Base-by-base conservation (phyloP, 2,329 filamentous ascomycete species). In the Hypoxylon sp. region DNA sequence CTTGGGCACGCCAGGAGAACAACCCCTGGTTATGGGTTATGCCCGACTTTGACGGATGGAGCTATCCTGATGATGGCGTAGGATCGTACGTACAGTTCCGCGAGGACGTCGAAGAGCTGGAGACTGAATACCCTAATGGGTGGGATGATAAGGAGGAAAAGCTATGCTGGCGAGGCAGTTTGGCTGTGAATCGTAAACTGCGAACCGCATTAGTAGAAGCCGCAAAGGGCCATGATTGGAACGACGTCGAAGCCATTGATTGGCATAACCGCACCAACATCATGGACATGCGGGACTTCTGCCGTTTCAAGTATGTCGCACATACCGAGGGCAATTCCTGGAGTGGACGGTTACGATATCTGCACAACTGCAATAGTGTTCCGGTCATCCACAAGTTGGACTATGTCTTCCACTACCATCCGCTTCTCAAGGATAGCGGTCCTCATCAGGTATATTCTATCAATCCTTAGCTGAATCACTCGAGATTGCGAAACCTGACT, bases 391-490 rank as follows among this genome's bases (percentile, higher is more conserved):
- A 87, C 63, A 76, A 80, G 14, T 79, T 86, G 22, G 76, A 80
- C 50, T 87, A 84, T 81, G 78, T 81, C 8, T 82, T 86, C 66
- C 83, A 82, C 48, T 83, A 86, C 61, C 81, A 85, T 50, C 81
- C 80, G 0, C 81, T 85, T 0, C 73, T 87, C 35, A 71, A 81
- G 6, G 72, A 81, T 0, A 78, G 78, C 1, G 85, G 85, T 0
- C 80, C 82, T 1, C 79, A 84, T 2, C 82, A 84, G 63, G 68
- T 72, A 69, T 44, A 48, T 39, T 44, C 14, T 29, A 19, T 35
- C 11, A 5, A 17, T 10, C 35, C 33, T 13, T 3, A 3, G 5
- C 11, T 14, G 11, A 8, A 13, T 26, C 5, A 22, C 33, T 11
- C n/a, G 3, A 19, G 6, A 14, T 24, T 31, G 24, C 13, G 8